These are phyloP conservation scores for Polygonum maritimum DNA, from an alignment of 148 eudicot species.

Conservation along the genomic window DNA sequence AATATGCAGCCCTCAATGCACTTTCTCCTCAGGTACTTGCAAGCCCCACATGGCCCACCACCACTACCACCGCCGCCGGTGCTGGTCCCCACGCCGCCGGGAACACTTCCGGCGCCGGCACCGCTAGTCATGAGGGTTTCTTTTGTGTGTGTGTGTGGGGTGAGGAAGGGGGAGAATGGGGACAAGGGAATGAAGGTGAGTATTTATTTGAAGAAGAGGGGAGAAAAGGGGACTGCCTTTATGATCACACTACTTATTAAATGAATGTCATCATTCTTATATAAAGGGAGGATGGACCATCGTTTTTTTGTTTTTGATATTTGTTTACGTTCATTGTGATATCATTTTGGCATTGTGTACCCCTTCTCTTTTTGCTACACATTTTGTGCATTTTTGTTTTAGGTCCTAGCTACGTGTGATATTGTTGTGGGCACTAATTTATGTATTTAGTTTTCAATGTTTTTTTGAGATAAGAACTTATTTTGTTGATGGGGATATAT, in stretches of 20 bases:
- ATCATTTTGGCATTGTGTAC: not conserved
- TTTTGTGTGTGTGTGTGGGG: conserved; percentile 7
- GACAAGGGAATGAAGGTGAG: not conserved
- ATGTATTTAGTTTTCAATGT: too few relatives aligned
- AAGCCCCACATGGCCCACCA: conserved; percentile 74
- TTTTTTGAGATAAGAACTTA: too few relatives aligned
- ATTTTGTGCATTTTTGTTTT: not conserved
- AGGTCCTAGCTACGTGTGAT: too few relatives aligned
- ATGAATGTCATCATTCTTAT: not conserved
- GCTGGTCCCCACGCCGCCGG: not conserved
- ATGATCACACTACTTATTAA: not conserved
- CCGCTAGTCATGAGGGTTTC: not conserved
- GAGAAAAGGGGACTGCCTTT: not conserved
- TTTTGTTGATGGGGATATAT: too few relatives aligned
- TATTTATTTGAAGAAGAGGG: conserved; percentile 23
- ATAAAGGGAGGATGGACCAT: not conserved
- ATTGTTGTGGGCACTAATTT: too few relatives aligned
- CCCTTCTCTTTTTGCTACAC: not conserved
- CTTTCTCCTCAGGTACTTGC: conserved; percentile 67
- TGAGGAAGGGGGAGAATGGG: not conserved
- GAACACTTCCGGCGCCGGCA: not conserved
- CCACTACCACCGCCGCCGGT: not conserved
- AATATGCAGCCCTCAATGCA: conserved; percentile 60
- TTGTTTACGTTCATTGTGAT: not conserved
- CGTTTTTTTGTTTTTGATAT: not conserved